Conservation (phyloP, 2,329 filamentous ascomycete species). For the Fusarium devonianum region DNA sequence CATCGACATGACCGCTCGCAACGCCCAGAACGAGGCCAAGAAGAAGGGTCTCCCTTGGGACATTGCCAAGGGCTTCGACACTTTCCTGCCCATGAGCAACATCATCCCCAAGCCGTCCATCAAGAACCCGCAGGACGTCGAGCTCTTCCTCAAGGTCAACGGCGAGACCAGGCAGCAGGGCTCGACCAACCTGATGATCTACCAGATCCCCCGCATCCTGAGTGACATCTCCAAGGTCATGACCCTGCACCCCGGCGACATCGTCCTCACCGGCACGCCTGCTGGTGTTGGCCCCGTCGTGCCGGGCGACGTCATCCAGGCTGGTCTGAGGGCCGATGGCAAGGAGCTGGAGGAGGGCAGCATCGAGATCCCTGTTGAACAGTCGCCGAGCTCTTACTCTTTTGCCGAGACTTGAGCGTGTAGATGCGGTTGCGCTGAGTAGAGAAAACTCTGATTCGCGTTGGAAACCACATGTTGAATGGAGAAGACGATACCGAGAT, state of each 20-base stretch:
- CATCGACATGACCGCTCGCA: constrained; percentile 97
- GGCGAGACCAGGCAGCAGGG: constrained; percentile 79
- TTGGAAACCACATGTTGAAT: constrained; percentile 2
- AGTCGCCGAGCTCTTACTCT: constrained; percentile 78
- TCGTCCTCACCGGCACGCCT: constrained; percentile 95
- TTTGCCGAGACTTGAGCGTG: constrained; percentile 71
- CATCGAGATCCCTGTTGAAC: constrained; percentile 84
- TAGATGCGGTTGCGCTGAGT: neutral
- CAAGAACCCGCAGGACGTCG: constrained; percentile 85
- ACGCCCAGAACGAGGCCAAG: constrained; percentile 96
- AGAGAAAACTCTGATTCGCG: neutral
- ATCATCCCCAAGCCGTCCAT: constrained; percentile 82
- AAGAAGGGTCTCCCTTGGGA: constrained; percentile 93
- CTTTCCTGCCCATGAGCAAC: constrained; percentile 87
- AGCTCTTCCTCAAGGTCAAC: constrained; percentile 88
- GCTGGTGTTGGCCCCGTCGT: constrained; percentile 91
- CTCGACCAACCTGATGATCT: constrained; percentile 93
- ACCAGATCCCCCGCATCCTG: constrained; percentile 84
- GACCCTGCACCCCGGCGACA: constrained; percentile 89
- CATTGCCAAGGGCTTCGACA: constrained; percentile 97
- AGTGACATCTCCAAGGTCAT: constrained; percentile 95
- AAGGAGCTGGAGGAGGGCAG: constrained; percentile 84
- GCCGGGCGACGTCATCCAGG: constrained; percentile 86
- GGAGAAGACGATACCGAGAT: constrained; percentile 5
- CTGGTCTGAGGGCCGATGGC: constrained; percentile 79